Evolutionary conservation across 2,329 filamentous ascomycete genomes (phyloP).

Genomic region (Claviceps paspali): DNA sequence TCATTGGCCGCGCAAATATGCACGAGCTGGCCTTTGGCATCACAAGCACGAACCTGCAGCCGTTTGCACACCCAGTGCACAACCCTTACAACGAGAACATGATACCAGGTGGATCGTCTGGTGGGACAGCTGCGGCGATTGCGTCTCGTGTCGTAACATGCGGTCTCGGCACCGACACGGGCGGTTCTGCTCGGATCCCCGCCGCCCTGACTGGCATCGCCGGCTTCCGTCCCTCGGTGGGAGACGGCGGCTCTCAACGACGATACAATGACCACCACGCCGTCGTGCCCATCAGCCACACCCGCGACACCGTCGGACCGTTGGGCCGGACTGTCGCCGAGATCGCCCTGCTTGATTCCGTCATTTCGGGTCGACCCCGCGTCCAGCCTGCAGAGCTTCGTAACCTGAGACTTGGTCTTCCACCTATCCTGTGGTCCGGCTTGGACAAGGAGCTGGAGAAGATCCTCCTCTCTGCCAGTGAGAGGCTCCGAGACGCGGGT

Average conservation of each 20-base stretch:
- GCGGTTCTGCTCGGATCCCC: slow-evolving; percentile 8
- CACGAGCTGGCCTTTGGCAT: slow-evolving; percentile 14
- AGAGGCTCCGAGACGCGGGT: slow-evolving; percentile 5
- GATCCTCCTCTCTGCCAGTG: slow-evolving; percentile 1
- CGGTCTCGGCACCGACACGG: slow-evolving; percentile 10
- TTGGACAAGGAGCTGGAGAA: slow-evolving; percentile 6
- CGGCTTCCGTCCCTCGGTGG: slow-evolving; percentile 9
- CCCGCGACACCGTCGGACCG: slow-evolving; percentile 51
- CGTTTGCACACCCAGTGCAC: slow-evolving; percentile 8
- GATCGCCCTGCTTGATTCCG: slow-evolving; percentile 44
- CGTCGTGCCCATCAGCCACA: slow-evolving; percentile 49
- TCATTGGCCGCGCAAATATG: slow-evolving; percentile 38
- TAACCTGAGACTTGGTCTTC: slow-evolving; percentile 7
- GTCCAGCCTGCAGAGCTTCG: slow-evolving; percentile 1
- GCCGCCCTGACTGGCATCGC: slow-evolving; percentile 10
- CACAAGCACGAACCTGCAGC: slow-evolving; percentile 8
- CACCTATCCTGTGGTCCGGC: slow-evolving; percentile 7
- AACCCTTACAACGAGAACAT: slow-evolving; percentile 7
- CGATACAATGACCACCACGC: slow-evolving; percentile 6
- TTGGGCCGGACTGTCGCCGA: slow-evolving; percentile 52
- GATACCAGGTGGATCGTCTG: slow-evolving; percentile 10
- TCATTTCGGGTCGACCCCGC: slow-evolving; percentile 38
- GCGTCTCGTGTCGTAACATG: slow-evolving; percentile 9
- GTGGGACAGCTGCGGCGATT: slow-evolving; percentile 9
- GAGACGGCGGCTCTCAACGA: slow-evolving; percentile 6